phyloP scores from a whole-genome alignment of 2,329 filamentous ascomycete species.

The Epichloe glyceriae region DNA sequence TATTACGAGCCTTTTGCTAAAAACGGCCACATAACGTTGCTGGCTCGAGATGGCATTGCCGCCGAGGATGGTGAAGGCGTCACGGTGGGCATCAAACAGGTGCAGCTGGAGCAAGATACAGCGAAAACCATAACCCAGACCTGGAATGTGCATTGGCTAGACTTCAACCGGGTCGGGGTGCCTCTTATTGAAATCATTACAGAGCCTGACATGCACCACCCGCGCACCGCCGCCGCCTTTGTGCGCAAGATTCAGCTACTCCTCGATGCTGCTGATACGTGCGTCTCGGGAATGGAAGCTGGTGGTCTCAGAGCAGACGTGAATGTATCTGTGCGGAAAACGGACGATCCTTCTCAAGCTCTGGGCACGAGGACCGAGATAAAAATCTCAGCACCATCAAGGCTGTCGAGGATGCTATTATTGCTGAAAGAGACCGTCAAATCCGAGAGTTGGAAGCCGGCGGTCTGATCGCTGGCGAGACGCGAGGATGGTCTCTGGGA shows the following conservation, averaged over 20 bases:
- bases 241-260: slow-evolving; percentile 80
- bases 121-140: slow-evolving; percentile 81
- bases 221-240: slow-evolving; percentile 73
- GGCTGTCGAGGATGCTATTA: slow-evolving; percentile 86
- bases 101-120: slow-evolving; percentile 96
- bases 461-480: slow-evolving; percentile 68
- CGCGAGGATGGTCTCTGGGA: slow-evolving; percentile 82
- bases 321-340: slow-evolving; percentile 74
- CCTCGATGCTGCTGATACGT: slow-evolving; percentile 68
- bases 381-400: slow-evolving; percentile 95
- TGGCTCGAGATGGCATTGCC: slow-evolving; percentile 65
- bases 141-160: slow-evolving; percentile 62
- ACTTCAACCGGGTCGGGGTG: slow-evolving; percentile 86
- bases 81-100: slow-evolving; percentile 72
- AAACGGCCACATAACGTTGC: slow-evolving; percentile 60
- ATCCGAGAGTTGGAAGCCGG: slow-evolving; percentile 68
- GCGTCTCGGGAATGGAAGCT: slow-evolving; percentile 83
- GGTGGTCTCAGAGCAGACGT: slow-evolving; percentile 87
- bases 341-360: slow-evolving; percentile 25
- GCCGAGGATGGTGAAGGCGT: slow-evolving; percentile 58
- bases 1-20: slow-evolving; percentile 67
- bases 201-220: slow-evolving; percentile 73
- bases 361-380: slow-evolving; percentile 90
- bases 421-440: slow-evolving; percentile 81
- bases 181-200: slow-evolving; percentile 95